phyloP scores from a whole-genome alignment of 805 yeast genomes.

The Ogataea saltuana region DNA sequence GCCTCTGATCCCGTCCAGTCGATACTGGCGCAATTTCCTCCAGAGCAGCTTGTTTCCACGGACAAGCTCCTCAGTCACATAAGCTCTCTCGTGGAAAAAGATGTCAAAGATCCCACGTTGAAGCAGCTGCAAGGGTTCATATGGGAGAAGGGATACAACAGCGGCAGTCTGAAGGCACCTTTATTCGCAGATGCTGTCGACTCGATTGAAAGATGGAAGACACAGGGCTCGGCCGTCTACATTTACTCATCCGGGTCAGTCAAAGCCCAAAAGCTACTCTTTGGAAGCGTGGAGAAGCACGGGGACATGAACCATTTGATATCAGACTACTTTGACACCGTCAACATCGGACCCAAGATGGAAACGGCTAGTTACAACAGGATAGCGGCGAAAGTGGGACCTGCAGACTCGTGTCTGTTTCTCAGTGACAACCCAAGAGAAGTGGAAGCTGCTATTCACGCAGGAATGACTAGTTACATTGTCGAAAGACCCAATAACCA shows the following conservation, averaged over 20 bases:
- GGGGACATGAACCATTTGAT: conserved; percentile 56
- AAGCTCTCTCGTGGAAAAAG: conserved; percentile 55
- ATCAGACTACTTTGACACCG: conserved; percentile 79
- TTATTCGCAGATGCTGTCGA: conserved; percentile 70
- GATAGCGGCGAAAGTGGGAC: conserved; percentile 42
- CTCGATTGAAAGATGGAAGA: conserved; percentile 48
- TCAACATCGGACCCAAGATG: conserved; percentile 74
- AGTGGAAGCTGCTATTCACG: conserved; percentile 68
- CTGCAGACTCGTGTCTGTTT: conserved; percentile 43
- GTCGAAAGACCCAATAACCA: conserved; percentile 79
- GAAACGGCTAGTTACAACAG: conserved; percentile 56
- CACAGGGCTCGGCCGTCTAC: conserved; percentile 41
- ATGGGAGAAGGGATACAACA: conserved; percentile 78
- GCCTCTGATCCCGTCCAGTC: conserved; percentile 32
- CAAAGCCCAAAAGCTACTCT: conserved; percentile 79
- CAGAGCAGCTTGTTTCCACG: conserved; percentile 29
- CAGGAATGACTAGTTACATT: conserved; percentile 59
- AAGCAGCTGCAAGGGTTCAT: conserved; percentile 81
- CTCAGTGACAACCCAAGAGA: conserved; percentile 81
- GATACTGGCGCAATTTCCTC: conserved; percentile 49
- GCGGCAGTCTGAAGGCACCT: conserved; percentile 79
- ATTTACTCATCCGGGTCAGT: conserved; percentile 91
- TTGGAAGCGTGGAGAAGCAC: conserved; percentile 51
- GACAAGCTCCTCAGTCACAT: conserved; percentile 49
- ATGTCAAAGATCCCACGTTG: conserved; percentile 74